Evolutionary conservation across 176 grass and related monocot species (phyloP).

Genomic region (Thinopyrum elongatum): DNA sequence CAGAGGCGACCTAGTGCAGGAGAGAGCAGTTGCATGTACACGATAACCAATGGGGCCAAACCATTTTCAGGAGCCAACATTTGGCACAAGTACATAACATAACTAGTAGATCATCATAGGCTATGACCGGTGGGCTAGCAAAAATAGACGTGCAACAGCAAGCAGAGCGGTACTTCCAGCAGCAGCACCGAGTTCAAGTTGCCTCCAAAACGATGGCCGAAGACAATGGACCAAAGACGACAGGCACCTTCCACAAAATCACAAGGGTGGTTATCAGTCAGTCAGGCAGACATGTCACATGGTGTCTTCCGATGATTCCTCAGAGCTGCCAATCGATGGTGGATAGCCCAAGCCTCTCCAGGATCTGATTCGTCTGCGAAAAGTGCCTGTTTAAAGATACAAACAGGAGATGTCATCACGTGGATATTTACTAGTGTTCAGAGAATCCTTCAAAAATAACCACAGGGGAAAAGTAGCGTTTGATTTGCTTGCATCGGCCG

Average conservation of each 20-base stretch:
- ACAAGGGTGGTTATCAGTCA: neutral
- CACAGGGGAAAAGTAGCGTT: neutral
- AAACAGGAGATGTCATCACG: constrained; percentile 14
- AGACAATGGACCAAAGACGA: neutral
- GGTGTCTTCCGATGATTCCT: neutral
- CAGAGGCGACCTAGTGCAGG: too few relatives aligned
- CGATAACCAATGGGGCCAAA: too few relatives aligned
- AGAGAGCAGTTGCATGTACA: too few relatives aligned
- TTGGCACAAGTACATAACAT: too few relatives aligned
- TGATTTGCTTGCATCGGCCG: constrained; percentile 1
- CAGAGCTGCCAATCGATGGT: constrained; percentile 93
- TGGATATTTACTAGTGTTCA: neutral
- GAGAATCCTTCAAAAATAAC: neutral
- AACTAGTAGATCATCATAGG: too few relatives aligned
- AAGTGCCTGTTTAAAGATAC: constrained; percentile 64
- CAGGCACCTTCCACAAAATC: neutral
- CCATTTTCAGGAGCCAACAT: too few relatives aligned
- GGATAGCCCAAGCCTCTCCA: constrained; percentile 64
- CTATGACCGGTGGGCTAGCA: neutral
- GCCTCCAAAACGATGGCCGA: constrained; percentile 28
- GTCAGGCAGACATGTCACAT: constrained; percentile 27
- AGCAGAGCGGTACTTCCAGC: neutral
- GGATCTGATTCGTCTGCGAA: constrained; percentile 79
- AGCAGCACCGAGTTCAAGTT: neutral
- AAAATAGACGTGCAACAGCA: neutral